Base-by-base conservation (phyloP, 441 rosid species). In the Biscutella auriculata region DNA sequence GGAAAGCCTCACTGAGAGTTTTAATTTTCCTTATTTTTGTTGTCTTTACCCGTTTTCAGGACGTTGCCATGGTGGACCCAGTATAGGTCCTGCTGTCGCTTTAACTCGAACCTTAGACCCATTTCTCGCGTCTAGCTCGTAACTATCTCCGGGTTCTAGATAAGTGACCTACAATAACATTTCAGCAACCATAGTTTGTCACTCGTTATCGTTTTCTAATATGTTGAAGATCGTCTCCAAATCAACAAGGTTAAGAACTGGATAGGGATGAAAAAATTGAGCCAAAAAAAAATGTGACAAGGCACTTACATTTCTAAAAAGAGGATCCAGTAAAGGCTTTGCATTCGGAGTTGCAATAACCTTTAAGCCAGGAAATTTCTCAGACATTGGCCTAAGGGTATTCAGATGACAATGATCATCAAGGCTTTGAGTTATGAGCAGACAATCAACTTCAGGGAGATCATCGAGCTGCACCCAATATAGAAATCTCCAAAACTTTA, bases 41-140 rank as follows among this genome's bases (percentile, higher is more conserved):
- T 0, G 6, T 2, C 3, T 16, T 65, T 77, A 87, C 85, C 96
- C 97, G 33, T 85, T 91, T 77, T 87, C 97, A 48, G 96, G 97
- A 16, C 84, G 87, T 75, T 87, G 95, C 98, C 98, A 91, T 15
- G 96, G 98, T 71, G 95, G 98, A 72, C 98, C 98, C 0, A 87
- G 77, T 47, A 91, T 71, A 60, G 98, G 96, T 47, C 96, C 98
- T 32, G 93, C 82, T 15, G 88, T 85, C 13, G 93, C 95, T 68
- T 77, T 63, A 50, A 80, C 72, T 71, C 60, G 73, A 57, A 84
- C 76, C 49, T 81, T 77, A 26, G 76, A 30, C 48, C 88, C 84
- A 35, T 60, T 72, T 69, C 60, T 70, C 43, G 58, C 71, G 30
- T 74, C 80, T 35, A 87, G 51, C 71, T 74, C 81, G 39, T 62